Evolutionary conservation across 2,329 filamentous ascomycete species (phyloP), one percentile per base, ranked within the genome.

Genomic region (Cadophora luteo-olivacea): DNA sequence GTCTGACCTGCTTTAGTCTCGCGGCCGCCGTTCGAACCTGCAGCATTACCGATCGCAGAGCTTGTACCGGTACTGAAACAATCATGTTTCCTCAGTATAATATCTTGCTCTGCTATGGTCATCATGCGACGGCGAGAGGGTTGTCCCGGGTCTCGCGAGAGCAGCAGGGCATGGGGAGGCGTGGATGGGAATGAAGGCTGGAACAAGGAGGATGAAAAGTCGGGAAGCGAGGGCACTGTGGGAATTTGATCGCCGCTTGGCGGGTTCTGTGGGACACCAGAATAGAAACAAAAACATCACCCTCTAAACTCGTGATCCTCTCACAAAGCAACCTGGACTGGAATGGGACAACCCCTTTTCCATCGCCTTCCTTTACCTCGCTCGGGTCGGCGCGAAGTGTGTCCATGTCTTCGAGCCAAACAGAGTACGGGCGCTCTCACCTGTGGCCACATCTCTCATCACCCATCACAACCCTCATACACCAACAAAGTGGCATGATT

Each of bases 381-480:
- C 38, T 36, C 68, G 68, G 68, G 68, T 45, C 68, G 68, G 68
- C 68, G 68, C 68, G 68, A 69, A 67, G 55, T 61, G 38, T 41
- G 41, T 29, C 63, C 51, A 52, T 48, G 33, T 19, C 49, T 68
- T 48, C 55, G 29, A 33, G 38, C 36, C 57, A 60, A 36, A 51
- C 57, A 48, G 19, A 24, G 55, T 38, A 60, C 33, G 57, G 25
- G 57, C 36, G 14, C 22, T 60, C 36, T 25, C 57, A 41, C 33
- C 33, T 38, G 57, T 45, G 57, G 57, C 57, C 57, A 29, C 57
- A 48, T 54, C 32, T 14, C 33, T 55, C 60, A 57, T 36, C 51
- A 51, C 25, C 19, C 19, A 49, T 3, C 45, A 4, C 19, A 7
- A 7, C 19, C 19, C 45, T 41, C 41, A 29, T 6, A 33, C 38